phyloP scores from a whole-genome alignment of 2,329 filamentous ascomycete species.

The Penicillium sclerotigenum region DNA sequence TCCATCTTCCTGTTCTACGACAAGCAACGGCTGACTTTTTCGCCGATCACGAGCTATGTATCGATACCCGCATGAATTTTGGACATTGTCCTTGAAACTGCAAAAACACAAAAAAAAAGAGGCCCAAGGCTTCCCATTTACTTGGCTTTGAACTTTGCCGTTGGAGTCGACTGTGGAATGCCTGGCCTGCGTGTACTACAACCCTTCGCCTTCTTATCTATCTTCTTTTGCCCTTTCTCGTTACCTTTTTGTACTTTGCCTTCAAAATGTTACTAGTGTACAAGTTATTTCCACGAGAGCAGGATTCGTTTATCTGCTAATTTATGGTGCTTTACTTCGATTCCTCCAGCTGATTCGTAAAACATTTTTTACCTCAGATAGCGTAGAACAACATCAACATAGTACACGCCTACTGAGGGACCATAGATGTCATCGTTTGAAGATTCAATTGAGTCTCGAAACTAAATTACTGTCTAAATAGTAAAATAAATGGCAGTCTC shows the following conservation, averaged over 20 bases:
- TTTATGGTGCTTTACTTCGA: not conserved
- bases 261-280: not conserved
- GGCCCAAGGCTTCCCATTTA: not conserved
- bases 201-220: constrained; percentile 3
- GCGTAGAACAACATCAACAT: not conserved
- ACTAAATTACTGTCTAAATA: not conserved
- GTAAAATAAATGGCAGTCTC: not conserved
- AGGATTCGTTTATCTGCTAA: not conserved
- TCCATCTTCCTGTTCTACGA: constrained; percentile 3
- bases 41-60: constrained; percentile 25
- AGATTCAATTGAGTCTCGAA: not conserved
- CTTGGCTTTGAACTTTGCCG: not conserved
- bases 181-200: constrained; percentile 1
- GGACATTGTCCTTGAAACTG: constrained; percentile 3
- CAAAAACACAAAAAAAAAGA: not conserved
- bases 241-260: not conserved
- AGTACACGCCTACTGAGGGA: not conserved
- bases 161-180: not conserved
- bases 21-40: constrained; percentile 6
- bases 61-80: constrained; percentile 21
- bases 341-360: not conserved
- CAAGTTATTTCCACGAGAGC: not conserved
- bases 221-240: not conserved
- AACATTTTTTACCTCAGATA: not conserved
- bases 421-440: not conserved